phyloP scores from a whole-genome alignment of 495 filamentous ascomycete genomes.

The Saxophila tyrrhenica region DNA sequence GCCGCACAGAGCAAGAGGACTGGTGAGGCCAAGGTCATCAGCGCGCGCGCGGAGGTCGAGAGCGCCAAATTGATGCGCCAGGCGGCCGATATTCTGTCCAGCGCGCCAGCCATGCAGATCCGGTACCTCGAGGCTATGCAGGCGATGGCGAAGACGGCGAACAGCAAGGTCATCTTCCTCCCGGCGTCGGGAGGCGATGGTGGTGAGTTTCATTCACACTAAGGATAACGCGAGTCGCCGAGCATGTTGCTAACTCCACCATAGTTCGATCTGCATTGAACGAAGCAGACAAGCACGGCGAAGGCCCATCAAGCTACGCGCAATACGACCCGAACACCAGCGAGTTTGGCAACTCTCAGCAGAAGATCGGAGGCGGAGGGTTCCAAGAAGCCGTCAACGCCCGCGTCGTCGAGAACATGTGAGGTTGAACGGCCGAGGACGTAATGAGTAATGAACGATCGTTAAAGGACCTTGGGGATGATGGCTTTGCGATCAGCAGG shows the following conservation, averaged over 20 bases:
- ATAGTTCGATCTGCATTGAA: slow-evolving; percentile 23
- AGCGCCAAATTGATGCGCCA: slow-evolving; percentile 95
- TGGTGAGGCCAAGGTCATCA: slow-evolving; percentile 96
- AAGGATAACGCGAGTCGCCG: neutral
- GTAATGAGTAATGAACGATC: neutral
- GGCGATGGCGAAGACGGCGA: slow-evolving; percentile 91
- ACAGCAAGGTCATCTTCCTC: slow-evolving; percentile 95
- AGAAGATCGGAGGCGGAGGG: slow-evolving; percentile 32
- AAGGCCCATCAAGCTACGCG: slow-evolving; percentile 44
- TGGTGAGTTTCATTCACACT: neutral
- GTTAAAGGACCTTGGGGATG: neutral
- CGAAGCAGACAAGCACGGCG: slow-evolving; percentile 37
- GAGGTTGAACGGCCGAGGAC: neutral
- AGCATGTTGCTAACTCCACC: neutral
- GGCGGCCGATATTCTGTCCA: slow-evolving; percentile 88
- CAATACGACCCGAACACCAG: slow-evolving; percentile 23
- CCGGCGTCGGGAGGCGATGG: slow-evolving; percentile 40
- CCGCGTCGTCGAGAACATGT: slow-evolving; percentile 79
- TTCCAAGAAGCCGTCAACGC: slow-evolving; percentile 80
- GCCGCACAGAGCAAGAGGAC: slow-evolving; percentile 99
- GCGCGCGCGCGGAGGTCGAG: slow-evolving; percentile 93
- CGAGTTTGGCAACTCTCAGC: slow-evolving; percentile 41
- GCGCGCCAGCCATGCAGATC: slow-evolving; percentile 97
- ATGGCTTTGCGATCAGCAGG: neutral
- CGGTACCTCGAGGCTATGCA: slow-evolving; percentile 99